These are phyloP conservation scores for Amanita jacksonii DNA, from an alignment of 768 basidiomycete species.

Conservation along the genomic window DNA sequence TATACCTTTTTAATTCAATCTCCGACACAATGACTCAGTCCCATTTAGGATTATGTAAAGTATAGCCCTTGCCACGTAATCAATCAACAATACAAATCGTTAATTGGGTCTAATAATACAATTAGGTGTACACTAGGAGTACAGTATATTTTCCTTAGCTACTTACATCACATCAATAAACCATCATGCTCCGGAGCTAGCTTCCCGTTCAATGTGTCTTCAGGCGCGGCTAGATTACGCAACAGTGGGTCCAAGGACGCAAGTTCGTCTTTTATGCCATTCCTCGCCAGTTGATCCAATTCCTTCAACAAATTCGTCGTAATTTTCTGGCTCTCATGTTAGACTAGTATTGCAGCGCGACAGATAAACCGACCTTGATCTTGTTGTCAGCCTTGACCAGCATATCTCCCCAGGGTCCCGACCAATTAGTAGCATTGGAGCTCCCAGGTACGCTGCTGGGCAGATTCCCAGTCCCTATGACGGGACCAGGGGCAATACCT, in stretches of 20 bases:
- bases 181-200: slow-evolving; percentile 25
- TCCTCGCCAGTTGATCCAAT: slow-evolving; percentile 72
- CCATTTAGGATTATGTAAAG: slow-evolving; percentile 19
- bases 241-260: slow-evolving; percentile 74
- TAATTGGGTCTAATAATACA: too few relatives aligned
- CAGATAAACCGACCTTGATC: slow-evolving; percentile 56
- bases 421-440: slow-evolving; percentile 52
- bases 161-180: slow-evolving; percentile 15
- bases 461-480: slow-evolving; percentile 18
- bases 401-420: slow-evolving; percentile 54
- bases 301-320: slow-evolving; percentile 73
- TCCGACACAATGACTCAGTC: slow-evolving; percentile 33
- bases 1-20: slow-evolving; percentile 38
- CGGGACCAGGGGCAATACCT: slow-evolving; percentile 13
- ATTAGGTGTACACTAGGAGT: too few relatives aligned
- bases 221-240: slow-evolving; percentile 39
- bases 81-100: too few relatives aligned
- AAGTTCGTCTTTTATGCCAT: slow-evolving; percentile 74
- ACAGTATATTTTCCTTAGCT: too few relatives aligned
- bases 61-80: too few relatives aligned
- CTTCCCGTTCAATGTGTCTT: slow-evolving; percentile 21
- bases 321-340: slow-evolving; percentile 60
- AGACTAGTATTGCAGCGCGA: not conserved
- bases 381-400: slow-evolving; percentile 75
- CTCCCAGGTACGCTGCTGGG: slow-evolving; percentile 22